Conservation (phyloP, 1,284 basidiomycete genomes). For the Flammula alnicola region DNA sequence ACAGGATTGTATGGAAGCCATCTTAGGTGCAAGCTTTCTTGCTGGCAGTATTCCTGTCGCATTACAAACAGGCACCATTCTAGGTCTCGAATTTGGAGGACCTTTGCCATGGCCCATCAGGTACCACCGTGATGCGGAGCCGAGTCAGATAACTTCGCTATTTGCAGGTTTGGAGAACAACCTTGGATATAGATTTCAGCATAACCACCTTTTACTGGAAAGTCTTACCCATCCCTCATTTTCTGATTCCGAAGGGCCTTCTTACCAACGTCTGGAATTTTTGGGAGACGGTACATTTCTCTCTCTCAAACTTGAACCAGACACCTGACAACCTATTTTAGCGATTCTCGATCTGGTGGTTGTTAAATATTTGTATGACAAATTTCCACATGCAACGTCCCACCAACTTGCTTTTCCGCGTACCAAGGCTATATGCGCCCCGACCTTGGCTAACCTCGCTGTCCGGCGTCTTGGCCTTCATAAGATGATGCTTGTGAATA, state of each 20-base stretch:
- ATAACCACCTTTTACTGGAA: constrained; percentile 66
- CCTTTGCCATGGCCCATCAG: constrained; percentile 62
- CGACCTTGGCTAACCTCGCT: constrained; percentile 71
- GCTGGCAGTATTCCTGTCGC: constrained; percentile 73
- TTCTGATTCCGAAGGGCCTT: constrained; percentile 52
- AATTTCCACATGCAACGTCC: constrained; percentile 72
- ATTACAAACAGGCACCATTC: constrained; percentile 61
- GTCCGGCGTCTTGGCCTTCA: constrained; percentile 72
- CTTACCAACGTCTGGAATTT: constrained; percentile 86
- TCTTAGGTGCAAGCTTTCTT: constrained; percentile 74
- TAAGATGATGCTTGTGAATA: constrained; percentile 71
- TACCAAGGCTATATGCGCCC: constrained; percentile 73
- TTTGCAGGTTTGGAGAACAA: constrained; percentile 62
- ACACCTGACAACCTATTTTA: constrained; percentile 33
- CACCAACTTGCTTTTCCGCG: constrained; percentile 75
- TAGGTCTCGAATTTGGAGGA: constrained; percentile 77
- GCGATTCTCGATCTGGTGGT: constrained; percentile 81
- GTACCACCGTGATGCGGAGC: constrained; percentile 41
- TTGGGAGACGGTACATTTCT: constrained; percentile 77
- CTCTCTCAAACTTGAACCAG: not conserved
- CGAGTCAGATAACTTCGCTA: constrained; percentile 43
- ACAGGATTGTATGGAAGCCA: constrained; percentile 86
- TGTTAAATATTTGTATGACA: constrained; percentile 71
- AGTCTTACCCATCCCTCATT: constrained; percentile 85
- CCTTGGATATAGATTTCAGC: constrained; percentile 74